Evolutionary conservation across 352 stramenopile genomes (phyloP).

Genomic region (Pythium scleroteichum): DNA sequence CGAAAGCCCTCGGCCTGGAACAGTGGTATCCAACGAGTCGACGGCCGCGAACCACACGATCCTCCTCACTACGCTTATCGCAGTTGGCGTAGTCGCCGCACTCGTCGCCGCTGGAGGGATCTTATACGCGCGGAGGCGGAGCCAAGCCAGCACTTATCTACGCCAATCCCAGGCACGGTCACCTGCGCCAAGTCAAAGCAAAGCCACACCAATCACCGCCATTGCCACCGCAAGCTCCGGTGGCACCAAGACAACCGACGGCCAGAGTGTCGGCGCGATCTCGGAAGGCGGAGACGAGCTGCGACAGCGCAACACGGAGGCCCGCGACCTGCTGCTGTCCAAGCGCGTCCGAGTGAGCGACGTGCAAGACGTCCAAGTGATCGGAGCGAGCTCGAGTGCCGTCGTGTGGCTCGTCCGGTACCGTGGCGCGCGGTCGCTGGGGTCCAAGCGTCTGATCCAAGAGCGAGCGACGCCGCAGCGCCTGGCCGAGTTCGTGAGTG

Average conservation of each 20-base stretch:
- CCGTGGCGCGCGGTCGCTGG: conserved; percentile 36
- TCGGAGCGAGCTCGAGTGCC: conserved; percentile 37
- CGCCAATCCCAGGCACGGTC: too few relatives aligned
- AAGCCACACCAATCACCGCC: too few relatives aligned
- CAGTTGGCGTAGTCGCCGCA: too few relatives aligned
- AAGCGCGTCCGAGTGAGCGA: conserved; percentile 18
- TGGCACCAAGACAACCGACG: neutral
- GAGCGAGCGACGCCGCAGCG: conserved; percentile 39
- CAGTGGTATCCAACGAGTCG: too few relatives aligned
- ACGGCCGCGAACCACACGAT: too few relatives aligned
- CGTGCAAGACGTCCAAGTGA: conserved; percentile 40
- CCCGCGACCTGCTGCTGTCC: neutral
- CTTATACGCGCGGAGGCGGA: too few relatives aligned
- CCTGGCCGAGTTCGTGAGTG: conserved; percentile 49
- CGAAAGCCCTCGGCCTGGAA: too few relatives aligned
- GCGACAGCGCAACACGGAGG: neutral
- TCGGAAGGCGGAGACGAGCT: neutral
- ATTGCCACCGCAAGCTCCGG: neutral
- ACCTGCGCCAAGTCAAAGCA: too few relatives aligned
- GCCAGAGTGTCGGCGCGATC: neutral
- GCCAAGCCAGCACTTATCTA: too few relatives aligned
- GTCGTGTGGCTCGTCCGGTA: conserved; percentile 52
- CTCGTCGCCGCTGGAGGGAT: too few relatives aligned
- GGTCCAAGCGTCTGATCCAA: conserved; percentile 50
- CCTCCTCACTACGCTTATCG: too few relatives aligned